phyloP scores from a whole-genome alignment of 306 rosid species.

The Myrica gale region DNA sequence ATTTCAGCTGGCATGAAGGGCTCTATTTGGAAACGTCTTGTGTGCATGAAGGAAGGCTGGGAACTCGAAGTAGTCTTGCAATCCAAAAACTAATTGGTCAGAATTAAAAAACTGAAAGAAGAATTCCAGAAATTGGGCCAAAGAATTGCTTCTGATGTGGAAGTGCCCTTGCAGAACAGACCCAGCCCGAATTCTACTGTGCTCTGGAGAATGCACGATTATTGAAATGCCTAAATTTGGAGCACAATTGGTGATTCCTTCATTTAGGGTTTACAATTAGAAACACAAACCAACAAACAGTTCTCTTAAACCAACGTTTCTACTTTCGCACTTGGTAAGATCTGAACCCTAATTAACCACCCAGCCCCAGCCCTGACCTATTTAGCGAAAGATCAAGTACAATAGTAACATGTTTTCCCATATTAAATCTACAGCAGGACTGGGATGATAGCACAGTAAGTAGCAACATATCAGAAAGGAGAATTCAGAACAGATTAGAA shows the following conservation, averaged over 20 bases:
- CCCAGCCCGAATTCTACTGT: neutral
- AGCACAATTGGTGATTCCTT: too few relatives aligned
- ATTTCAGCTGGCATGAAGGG: too few relatives aligned
- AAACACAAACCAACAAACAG: neutral
- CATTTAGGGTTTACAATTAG: neutral
- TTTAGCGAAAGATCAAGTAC: neutral
- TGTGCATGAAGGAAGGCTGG: too few relatives aligned
- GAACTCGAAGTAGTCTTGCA: too few relatives aligned
- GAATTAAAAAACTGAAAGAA: too few relatives aligned
- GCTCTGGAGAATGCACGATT: neutral
- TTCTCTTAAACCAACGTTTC: neutral
- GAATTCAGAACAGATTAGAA: constrained; percentile 81
- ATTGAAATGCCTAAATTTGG: too few relatives aligned
- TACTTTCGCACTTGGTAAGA: neutral
- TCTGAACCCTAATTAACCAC: neutral
- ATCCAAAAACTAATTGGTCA: too few relatives aligned
- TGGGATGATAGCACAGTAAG: constrained; percentile 98
- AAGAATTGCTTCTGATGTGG: too few relatives aligned
- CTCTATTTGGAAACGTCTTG: too few relatives aligned
- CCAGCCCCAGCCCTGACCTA: too few relatives aligned
- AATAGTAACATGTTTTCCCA: constrained; percentile 3
- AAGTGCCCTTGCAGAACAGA: neutral
- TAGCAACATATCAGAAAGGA: constrained; percentile 72
- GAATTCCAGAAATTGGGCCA: too few relatives aligned
- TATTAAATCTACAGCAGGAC: constrained; percentile 60